Evolutionary conservation across 495 filamentous ascomycete genomes (phyloP), one percentile per base, ranked within the genome.

Genomic region (Lophiotrema nucula): DNA sequence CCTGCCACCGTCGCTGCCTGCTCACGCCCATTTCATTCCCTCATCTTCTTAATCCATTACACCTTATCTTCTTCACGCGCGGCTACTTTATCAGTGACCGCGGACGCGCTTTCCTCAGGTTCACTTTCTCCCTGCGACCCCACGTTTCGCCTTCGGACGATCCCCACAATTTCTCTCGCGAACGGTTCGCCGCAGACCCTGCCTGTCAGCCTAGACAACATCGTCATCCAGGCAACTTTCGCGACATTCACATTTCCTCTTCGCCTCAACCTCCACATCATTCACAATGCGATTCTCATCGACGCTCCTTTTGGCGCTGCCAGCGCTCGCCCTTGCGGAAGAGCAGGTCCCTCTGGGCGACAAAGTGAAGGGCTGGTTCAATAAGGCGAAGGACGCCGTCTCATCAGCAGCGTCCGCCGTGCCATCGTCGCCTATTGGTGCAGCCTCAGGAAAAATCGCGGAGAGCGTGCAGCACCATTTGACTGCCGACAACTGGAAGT

Each of bases 251-350:
- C 25, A 27, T n/a, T n/a, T n/a, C n/a, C n/a, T n/a, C 18, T 47
- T 45, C 21, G 24, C 27, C 37, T 22, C 53, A 47, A 26, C 41
- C 25, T 49, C 53, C 56, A 73, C 67, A 56, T 58, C 49, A n/a
- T n/a, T n/a, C 67, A 81, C 64, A 65, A 93, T 93, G 89, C 89
- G 86, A 71, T 81, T 89, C 76, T 79, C 83, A 58, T 76, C 82
- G 46, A 56, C 80, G 23, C 72, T 88, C 61, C 60, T 84, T 31
- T 77, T 90, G 56, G 76, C 79, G 58, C 81, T 92, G 62, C 85
- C 88, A 56, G 77, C 86, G 21, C 76, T 93, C 66, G 86, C 84
- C 53, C 74, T 79, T 47, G 87, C 87, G 70, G 79, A 90, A 78
- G 76, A 87, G 74, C 83, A 92, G 79, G 73, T 86, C 73, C 83